A percentile compares a stretch with the other conserved stretches of the same genome.
phyloP scores from a whole-genome alignment of 148 eudicot species.

The Silene latifolia region DNA sequence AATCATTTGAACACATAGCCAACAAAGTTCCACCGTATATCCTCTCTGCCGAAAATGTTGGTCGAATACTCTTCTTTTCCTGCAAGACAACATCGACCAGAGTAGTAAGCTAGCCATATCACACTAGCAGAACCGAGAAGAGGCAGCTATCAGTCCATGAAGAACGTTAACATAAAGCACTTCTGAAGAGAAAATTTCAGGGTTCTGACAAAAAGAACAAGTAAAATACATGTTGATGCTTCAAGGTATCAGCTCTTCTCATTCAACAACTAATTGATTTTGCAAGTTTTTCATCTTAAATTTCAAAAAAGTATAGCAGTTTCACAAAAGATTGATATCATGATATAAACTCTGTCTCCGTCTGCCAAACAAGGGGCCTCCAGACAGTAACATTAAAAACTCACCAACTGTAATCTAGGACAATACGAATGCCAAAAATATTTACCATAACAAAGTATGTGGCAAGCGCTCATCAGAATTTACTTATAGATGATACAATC shows the following conservation, averaged over 20 bases:
- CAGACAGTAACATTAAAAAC: background rate
- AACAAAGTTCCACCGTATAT: constrained; percentile 81
- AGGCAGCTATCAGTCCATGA: background rate
- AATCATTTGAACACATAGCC: constrained; percentile 98
- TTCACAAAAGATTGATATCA: background rate
- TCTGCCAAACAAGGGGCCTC: background rate
- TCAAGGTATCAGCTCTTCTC: background rate
- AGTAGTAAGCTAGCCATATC: constrained; percentile 12
- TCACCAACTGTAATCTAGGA: background rate
- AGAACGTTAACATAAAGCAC: background rate
- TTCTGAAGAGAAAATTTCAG: background rate
- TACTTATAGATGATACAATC: background rate
- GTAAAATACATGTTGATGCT: background rate
- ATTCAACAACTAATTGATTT: background rate
- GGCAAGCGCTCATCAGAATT: background rate
- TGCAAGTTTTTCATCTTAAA: background rate
- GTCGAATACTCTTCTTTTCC: constrained; percentile 94
- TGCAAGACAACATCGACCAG: constrained; percentile 33
- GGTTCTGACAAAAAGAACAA: background rate
- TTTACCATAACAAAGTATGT: background rate
- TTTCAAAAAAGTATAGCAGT: background rate
- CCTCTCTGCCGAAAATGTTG: constrained; percentile 91
- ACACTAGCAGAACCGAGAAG: background rate
- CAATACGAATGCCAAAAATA: background rate
- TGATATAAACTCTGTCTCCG: background rate